A percentile compares a stretch with the other conserved stretches of the same genome.
These are phyloP conservation scores for Nelumbo lutea DNA, from an alignment of 164 flowering plant genomes.

Conservation along the genomic window DNA sequence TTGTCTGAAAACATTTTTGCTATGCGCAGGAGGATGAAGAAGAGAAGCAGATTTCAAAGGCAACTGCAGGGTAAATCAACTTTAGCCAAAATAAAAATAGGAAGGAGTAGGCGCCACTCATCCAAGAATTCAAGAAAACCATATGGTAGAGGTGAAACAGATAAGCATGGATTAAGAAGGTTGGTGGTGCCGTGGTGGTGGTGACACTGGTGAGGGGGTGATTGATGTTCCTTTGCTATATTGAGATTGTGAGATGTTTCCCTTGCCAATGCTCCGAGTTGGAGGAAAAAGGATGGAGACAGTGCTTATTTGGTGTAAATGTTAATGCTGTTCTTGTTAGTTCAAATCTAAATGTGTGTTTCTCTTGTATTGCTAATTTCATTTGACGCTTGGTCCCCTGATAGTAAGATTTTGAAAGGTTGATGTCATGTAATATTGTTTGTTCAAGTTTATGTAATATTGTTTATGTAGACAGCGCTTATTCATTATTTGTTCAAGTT, in stretches of 20 bases:
- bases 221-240: neutral
- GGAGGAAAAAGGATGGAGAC: neutral
- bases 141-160: neutral
- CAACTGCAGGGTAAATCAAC: neutral
- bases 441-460: too few species aligned
- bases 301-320: neutral
- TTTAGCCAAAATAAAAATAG: neutral
- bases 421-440: too few species aligned
- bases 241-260: neutral
- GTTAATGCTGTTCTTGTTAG: neutral
- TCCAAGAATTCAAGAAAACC: neutral
- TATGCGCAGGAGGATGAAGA: slow-evolving; percentile 18
- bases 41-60: slow-evolving; percentile 1
- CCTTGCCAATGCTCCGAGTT: neutral
- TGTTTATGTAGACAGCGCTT: too few species aligned
- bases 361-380: neutral
- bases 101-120: neutral
- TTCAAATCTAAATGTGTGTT: neutral
- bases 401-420: neutral
- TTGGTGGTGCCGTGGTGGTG: too few species aligned
- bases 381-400: too few species aligned
- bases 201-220: neutral
- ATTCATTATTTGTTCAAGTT: too few species aligned
- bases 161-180: neutral
- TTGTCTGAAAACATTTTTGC: neutral